Percentiles rank a stretch among this genome's conserved stretches.
These are phyloP conservation scores for Fusarium buxicola DNA, from an alignment of 2,329 filamentous ascomycete species.

Conservation along the genomic window DNA sequence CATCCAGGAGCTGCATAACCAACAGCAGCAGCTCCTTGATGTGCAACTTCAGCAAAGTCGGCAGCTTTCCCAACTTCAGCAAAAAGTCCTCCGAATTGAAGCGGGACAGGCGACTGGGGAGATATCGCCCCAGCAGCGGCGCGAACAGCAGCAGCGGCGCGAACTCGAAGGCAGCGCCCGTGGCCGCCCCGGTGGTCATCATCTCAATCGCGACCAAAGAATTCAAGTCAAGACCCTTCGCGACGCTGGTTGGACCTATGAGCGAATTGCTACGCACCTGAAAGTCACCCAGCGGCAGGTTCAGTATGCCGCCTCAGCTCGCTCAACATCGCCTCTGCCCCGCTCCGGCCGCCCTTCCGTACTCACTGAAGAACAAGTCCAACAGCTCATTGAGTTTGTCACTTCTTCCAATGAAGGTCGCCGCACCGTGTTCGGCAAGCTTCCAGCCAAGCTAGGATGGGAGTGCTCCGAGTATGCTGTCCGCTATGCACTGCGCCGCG, in stretches of 20 bases:
- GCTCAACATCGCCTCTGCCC: background rate
- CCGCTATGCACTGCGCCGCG: constrained; percentile 14
- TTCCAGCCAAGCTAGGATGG: constrained; percentile 18
- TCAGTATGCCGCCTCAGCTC: constrained; percentile 4
- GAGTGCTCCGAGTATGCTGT: constrained; percentile 16
- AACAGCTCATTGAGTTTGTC: constrained; percentile 21
- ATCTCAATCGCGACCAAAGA: background rate
- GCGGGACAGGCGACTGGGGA: too few relatives aligned
- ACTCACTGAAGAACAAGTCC: constrained; percentile 9
- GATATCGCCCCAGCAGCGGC: background rate
- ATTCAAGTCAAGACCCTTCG: background rate
- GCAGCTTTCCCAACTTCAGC: too few relatives aligned
- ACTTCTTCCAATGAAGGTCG: constrained; percentile 21
- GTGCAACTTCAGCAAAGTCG: too few relatives aligned
- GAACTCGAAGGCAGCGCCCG: background rate
- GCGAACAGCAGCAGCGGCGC: background rate
- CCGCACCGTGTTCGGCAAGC: constrained; percentile 10
- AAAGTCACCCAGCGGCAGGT: background rate
- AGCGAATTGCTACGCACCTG: background rate
- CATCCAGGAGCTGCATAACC: too few relatives aligned
- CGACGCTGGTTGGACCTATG: background rate
- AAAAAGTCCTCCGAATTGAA: too few relatives aligned
- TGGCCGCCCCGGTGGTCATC: too few relatives aligned
- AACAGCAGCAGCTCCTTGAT: too few relatives aligned
- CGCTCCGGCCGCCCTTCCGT: background rate